Conservation (phyloP, 2,329 filamentous ascomycete species). For the Alternaria consortialis region DNA sequence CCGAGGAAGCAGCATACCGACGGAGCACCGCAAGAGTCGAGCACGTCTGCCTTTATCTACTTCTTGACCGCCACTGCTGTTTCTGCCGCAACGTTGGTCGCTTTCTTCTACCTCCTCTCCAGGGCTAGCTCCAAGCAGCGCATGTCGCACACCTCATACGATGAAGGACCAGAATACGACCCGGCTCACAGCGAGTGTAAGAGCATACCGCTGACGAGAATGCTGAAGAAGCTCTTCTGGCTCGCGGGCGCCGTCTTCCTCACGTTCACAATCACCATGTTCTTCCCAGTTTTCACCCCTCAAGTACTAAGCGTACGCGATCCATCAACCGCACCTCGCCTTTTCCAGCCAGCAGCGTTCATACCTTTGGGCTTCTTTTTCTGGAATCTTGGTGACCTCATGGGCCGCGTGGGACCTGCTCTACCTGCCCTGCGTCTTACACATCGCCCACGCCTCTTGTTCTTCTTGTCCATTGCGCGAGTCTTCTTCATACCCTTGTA, state of each 20-base stretch:
- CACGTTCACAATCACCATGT: constrained; percentile 87
- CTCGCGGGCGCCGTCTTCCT: constrained; percentile 78
- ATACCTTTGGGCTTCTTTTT: constrained; percentile 90
- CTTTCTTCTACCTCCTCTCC: constrained; percentile 77
- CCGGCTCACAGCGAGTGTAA: constrained; percentile 48
- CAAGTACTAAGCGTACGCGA: constrained; percentile 56
- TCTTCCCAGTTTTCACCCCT: constrained; percentile 89
- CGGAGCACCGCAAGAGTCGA: constrained; percentile 53
- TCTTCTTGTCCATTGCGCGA: constrained; percentile 72
- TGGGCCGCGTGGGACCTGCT: constrained; percentile 75
- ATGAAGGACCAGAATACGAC: constrained; percentile 37
- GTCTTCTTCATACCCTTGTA: constrained; percentile 83
- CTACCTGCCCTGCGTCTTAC: constrained; percentile 65
- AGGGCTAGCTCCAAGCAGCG: constrained; percentile 54
- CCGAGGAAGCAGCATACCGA: constrained; percentile 55
- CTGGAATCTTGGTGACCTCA: constrained; percentile 90
- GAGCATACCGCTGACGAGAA: constrained; percentile 66
- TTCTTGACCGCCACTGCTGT: constrained; percentile 87
- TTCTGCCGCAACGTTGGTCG: constrained; percentile 72
- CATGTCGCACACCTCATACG: constrained; percentile 29
- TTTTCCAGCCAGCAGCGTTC: constrained; percentile 79
- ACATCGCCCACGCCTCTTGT: constrained; percentile 71
- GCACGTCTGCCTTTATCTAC: constrained; percentile 84
- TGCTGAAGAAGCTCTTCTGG: constrained; percentile 83
- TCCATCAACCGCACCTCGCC: constrained; percentile 57